Base-by-base conservation (phyloP, 805 yeast genomes). In the Komagataella kurtzmanii region DNA sequence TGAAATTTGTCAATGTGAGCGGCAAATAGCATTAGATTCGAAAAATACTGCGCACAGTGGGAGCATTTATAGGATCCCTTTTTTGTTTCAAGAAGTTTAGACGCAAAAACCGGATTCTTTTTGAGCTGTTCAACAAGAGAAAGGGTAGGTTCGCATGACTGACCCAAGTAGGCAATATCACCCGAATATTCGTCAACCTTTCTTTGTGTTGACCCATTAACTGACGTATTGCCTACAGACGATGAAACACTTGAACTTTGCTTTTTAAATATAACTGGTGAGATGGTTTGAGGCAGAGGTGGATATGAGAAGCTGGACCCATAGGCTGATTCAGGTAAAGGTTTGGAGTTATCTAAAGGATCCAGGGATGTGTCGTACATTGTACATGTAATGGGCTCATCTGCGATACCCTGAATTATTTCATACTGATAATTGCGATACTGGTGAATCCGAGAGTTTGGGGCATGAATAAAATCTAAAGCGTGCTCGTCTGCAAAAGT, bases 51-150 rank as follows among this genome's bases (percentile, higher is more conserved):
- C 0, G 72, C 58, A 52, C 81, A 76, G 52, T 76, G 80, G 3
- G 74, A 61, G 59, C 81, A 76, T 51, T 69, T 67, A 55, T 73
- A 74, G 30, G 66, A 61, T 0, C 74, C 79, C 54, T 70, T 68
- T 61, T 71, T 74, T 47, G 63, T 67, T 23, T 64, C 69, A 17
- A 61, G 62, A 7, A 58, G 48, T 8, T 67, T 56, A 45, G 30
- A 21, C 7, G 47, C 24, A 17, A 45, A 45, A 45, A 54, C 53
- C 6, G 57, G 50, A 19, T 54, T 64, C 60, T 66, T 70, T 47
- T 62, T 65, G 47, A 62, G 30, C 45, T 57, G 62, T 56, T 66
- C 68, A 49, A 64, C 59, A 23, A 69, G 56, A 50, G 62, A 61
- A 5, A 68, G 58, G 0, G 60, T 68, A 45, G 61, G 50, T 30